phyloP scores from a whole-genome alignment of 1,284 basidiomycete genomes.

The Butyriboletus appendiculatus region DNA sequence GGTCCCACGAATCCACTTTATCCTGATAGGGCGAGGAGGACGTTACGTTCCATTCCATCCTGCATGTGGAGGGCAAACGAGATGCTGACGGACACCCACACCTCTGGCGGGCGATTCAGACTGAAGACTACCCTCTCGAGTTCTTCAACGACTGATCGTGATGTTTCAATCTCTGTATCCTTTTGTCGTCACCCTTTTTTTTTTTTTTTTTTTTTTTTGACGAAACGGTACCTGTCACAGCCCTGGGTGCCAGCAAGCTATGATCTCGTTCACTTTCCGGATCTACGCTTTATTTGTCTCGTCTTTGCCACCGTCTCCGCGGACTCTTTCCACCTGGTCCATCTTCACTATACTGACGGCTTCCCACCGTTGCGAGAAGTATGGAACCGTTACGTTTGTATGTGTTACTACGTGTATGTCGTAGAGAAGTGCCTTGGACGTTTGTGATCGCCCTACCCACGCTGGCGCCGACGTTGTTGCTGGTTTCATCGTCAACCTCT shows the following conservation, averaged over 20 bases:
- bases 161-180: not conserved
- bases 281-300: conserved; percentile 4
- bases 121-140: conserved; percentile 54
- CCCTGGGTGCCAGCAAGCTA: conserved; percentile 9
- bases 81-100: conserved; percentile 54
- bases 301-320: conserved; percentile 4
- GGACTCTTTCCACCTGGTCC: conserved; percentile 4
- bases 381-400: conserved; percentile 17
- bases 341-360: not conserved
- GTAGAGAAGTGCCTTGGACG: not conserved
- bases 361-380: conserved; percentile 10
- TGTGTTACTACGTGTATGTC: conserved; percentile 2
- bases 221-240: conserved; percentile 23
- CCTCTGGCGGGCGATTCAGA: conserved; percentile 66
- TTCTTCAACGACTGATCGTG: conserved; percentile 57
- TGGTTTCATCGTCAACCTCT: not conserved
- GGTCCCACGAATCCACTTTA: conserved; percentile 12
- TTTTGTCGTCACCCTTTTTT: not conserved
- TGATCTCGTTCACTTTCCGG: conserved; percentile 1
- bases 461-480: not conserved
- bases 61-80: conserved; percentile 59
- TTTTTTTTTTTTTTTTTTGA: conserved; percentile 4
- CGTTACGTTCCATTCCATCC: conserved; percentile 69
- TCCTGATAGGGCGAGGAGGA: conserved; percentile 58
- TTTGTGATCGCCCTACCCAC: conserved; percentile 5